Conservation (phyloP, 257 asterid species). For the Linaria vulgaris region DNA sequence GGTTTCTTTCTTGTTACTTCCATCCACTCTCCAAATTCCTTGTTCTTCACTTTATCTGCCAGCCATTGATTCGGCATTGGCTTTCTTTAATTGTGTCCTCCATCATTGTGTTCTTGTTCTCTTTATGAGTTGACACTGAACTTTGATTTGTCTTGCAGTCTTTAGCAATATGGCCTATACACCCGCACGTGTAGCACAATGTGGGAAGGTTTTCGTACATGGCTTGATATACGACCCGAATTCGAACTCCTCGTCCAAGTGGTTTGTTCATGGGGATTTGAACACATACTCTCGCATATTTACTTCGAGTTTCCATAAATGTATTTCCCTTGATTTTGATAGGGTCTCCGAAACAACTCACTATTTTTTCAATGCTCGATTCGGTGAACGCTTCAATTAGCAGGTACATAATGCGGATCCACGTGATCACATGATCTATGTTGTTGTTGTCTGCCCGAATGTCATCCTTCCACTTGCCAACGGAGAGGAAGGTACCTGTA, state of each 20-base stretch:
- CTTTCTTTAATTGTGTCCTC: too few relatives aligned
- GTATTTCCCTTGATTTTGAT: neutral
- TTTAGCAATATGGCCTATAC: neutral
- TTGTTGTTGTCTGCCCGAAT: too few relatives aligned
- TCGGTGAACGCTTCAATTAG: neutral
- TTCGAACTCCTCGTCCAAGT: neutral
- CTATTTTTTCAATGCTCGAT: neutral
- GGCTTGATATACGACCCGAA: neutral
- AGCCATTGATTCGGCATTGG: too few relatives aligned
- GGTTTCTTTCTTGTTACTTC: too few relatives aligned
- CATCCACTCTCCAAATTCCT: too few relatives aligned
- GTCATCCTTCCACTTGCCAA: neutral
- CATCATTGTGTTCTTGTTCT: too few relatives aligned
- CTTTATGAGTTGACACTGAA: too few relatives aligned
- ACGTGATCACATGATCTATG: too few relatives aligned
- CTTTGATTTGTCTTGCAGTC: too few relatives aligned
- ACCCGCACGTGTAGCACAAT: neutral
- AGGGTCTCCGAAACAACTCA: neutral
- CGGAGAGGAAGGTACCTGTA: neutral
- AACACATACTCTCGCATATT: neutral
- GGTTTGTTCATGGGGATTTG: neutral
- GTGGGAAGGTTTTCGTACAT: neutral
- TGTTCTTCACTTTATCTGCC: too few relatives aligned
- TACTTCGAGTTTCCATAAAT: neutral
- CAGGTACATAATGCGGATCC: too few relatives aligned